Evolutionary conservation across 2,329 filamentous ascomycete species (phyloP), one percentile per base, ranked within the genome.

Genomic region (Cyphellophora attinorum): DNA sequence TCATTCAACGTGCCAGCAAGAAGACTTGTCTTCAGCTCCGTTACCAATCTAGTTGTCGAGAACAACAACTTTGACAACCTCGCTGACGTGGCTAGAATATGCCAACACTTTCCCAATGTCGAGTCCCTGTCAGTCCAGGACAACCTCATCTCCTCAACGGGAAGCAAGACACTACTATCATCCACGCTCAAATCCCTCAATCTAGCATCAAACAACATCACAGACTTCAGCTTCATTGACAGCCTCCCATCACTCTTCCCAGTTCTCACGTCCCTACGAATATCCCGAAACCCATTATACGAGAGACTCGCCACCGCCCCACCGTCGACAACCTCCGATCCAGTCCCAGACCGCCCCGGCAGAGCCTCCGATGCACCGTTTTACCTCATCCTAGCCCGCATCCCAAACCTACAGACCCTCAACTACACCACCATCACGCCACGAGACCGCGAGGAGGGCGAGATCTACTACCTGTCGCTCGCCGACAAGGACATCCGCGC

Each of bases 391-490:
- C 41, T 51, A 11, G 48, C 44, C 6, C 39, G 48, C 5, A 35
- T 51, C n/a, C 40, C 59, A 61, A 25, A 58, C 54, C 35, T 62
- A 53, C 33, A 34, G 48, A 16, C 49, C 70, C 16, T 72, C 12
- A 65, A 67, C 40, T 64, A 61, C 45, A 59, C 77, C 42, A 62
- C 65, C 11, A 78, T 96, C 47, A 78, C 77, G 0, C 48, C 66
- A 1, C 74, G 79, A 27, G 88, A 96, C 55, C 76, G 89, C 12
- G 69, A 76, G 35, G 91, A 96, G 51, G 86, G 86, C 4, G 91
- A 96, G 49, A 79, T 89, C 51, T 98, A 93, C 56, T 98, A 98
- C 56, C 74, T 96, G 8, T 84, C 80, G 1, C 74, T 82, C 35
- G 91, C 95, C 38, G 82, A 74, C 8, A 78, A 77, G 42, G 83